Evolutionary conservation across 2,329 filamentous ascomycete genomes (phyloP).

Genomic region (Fusarium sp.): DNA sequence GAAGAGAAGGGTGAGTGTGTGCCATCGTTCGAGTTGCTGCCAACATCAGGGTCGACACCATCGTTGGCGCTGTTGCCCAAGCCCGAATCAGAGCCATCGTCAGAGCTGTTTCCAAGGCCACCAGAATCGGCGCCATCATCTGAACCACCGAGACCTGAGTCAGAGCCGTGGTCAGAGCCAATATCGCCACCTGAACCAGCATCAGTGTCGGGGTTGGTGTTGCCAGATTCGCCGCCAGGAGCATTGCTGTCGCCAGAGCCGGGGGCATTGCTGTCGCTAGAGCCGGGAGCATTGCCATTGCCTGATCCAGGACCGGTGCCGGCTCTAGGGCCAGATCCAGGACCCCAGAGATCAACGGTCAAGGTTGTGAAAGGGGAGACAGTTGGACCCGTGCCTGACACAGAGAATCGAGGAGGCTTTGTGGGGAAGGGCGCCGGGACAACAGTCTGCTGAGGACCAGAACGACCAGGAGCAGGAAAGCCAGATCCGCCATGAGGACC

Average conservation of each 20-base stretch:
- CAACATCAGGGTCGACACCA: neutral
- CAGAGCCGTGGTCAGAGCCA: neutral
- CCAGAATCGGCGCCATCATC: neutral
- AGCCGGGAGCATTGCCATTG: neutral
- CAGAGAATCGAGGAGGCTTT: conserved; percentile 37
- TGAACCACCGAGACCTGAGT: conserved; percentile 15
- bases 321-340: conserved; percentile 17
- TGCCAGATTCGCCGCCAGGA: neutral
- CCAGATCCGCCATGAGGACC: conserved; percentile 38
- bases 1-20: conserved; percentile 12
- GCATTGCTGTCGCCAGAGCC: neutral
- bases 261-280: neutral
- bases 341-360: conserved; percentile 50
- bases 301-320: conserved; percentile 14
- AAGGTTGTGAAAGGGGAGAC: conserved; percentile 49
- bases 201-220: neutral
- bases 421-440: conserved; percentile 42
- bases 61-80: neutral
- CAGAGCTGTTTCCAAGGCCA: neutral
- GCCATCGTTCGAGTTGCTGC: conserved; percentile 13
- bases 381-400: conserved; percentile 14
- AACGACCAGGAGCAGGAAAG: conserved; percentile 24
- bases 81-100: neutral
- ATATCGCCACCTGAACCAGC: neutral
- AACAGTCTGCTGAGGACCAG: conserved; percentile 32